phyloP scores from a whole-genome alignment of 2,329 filamentous ascomycete genomes.

The Fusarium buharicum region DNA sequence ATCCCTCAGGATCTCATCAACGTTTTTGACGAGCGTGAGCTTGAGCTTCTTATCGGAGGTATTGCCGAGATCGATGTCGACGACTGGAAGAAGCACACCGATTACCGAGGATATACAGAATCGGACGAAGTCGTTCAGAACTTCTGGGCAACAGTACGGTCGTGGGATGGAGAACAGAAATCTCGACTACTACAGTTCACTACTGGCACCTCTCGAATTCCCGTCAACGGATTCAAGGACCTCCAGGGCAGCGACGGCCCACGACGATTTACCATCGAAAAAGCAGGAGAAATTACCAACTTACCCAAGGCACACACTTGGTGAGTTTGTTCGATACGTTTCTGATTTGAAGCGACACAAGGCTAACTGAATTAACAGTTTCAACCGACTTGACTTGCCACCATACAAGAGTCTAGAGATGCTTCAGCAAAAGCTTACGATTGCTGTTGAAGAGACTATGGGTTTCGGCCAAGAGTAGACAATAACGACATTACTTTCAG shows the following conservation, averaged over 20 bases:
- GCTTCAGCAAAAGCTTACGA: slow-evolving; percentile 89
- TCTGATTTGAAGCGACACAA: neutral
- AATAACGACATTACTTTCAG: slow-evolving; percentile 32
- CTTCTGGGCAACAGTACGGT: slow-evolving; percentile 98
- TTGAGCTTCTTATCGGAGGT: slow-evolving; percentile 95
- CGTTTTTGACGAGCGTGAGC: slow-evolving; percentile 96
- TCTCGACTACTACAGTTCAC: slow-evolving; percentile 95
- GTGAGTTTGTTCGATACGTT: slow-evolving; percentile 64
- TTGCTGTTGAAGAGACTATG: slow-evolving; percentile 98
- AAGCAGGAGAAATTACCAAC: slow-evolving; percentile 89
- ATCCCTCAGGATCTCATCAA: slow-evolving; percentile 97
- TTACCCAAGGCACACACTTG: slow-evolving; percentile 98
- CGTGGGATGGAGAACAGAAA: slow-evolving; percentile 98
- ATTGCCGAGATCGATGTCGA: slow-evolving; percentile 99
- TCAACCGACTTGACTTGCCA: slow-evolving; percentile 95
- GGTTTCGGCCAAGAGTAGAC: slow-evolving; percentile 95
- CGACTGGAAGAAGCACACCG: slow-evolving; percentile 99
- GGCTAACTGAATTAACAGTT: slow-evolving; percentile 64
- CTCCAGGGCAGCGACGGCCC: slow-evolving; percentile 96
- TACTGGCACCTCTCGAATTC: slow-evolving; percentile 96
- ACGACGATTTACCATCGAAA: slow-evolving; percentile 96
- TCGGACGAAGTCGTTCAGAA: slow-evolving; percentile 96
- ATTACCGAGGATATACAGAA: slow-evolving; percentile 98
- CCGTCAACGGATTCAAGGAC: slow-evolving; percentile 99
- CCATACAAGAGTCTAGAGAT: slow-evolving; percentile 90